phyloP scores from a whole-genome alignment of 495 filamentous ascomycete genomes.

The Sporormia fimetaria region DNA sequence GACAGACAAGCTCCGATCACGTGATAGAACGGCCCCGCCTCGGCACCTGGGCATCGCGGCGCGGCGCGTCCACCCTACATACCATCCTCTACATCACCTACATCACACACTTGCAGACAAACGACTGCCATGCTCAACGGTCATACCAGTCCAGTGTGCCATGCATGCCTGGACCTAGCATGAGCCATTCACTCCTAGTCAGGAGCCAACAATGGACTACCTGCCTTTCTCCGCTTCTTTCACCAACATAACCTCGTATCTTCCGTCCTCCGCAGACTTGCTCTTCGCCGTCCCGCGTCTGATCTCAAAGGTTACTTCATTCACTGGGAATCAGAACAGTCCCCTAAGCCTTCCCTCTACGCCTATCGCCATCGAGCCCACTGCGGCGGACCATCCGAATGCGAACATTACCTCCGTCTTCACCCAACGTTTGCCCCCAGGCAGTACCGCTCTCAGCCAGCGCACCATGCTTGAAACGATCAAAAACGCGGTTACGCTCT shows the following conservation, averaged over 20 bases:
- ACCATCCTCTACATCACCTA: too few species aligned
- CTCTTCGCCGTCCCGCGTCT: constrained; percentile 52
- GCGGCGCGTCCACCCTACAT: too few species aligned
- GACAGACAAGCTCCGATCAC: too few species aligned
- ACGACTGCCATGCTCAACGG: too few species aligned
- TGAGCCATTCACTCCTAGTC: background rate
- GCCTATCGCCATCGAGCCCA: constrained; percentile 50
- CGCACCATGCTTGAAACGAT: constrained; percentile 31
- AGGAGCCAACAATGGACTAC: constrained; percentile 9
- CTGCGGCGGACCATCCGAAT: constrained; percentile 26
- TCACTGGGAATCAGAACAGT: constrained; percentile 51
- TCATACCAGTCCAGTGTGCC: too few species aligned
- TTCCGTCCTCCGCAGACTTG: constrained; percentile 38
- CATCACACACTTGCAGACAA: too few species aligned
- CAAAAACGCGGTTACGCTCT: constrained; percentile 68
- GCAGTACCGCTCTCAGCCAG: constrained; percentile 32
- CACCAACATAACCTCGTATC: constrained; percentile 15
- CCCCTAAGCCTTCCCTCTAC: constrained; percentile 41
- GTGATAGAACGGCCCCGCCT: too few species aligned
- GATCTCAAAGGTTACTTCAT: constrained; percentile 48
- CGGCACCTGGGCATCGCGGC: too few species aligned
- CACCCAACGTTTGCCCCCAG: constrained; percentile 26
- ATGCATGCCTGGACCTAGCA: background rate
- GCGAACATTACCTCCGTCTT: constrained; percentile 29
- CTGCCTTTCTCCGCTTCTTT: constrained; percentile 1